phyloP scores from a whole-genome alignment of 768 basidiomycete species.

The Tulasnella sp. region DNA sequence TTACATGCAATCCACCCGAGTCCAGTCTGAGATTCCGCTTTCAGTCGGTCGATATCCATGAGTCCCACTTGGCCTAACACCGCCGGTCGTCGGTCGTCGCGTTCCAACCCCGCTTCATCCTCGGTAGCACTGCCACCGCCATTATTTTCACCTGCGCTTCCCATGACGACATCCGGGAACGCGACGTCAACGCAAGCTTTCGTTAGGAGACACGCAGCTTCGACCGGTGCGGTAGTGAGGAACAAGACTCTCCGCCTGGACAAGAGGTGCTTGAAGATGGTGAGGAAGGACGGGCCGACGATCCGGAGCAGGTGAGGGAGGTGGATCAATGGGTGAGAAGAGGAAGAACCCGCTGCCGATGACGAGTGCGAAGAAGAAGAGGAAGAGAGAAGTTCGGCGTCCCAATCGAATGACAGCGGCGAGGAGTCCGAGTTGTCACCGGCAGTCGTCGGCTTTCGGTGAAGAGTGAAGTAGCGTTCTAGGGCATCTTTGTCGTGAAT shows the following conservation, averaged over 20 bases:
- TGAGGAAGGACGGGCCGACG: constrained; percentile 66
- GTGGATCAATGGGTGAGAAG: constrained; percentile 47
- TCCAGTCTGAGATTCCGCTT: constrained; percentile 44
- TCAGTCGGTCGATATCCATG: constrained; percentile 53
- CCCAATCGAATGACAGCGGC: constrained; percentile 19
- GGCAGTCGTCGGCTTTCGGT: not conserved
- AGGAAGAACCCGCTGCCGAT: not conserved
- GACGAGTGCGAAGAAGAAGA: not conserved
- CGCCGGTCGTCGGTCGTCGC: constrained; percentile 20
- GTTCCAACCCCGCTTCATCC: not conserved
- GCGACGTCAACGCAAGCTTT: constrained; percentile 24
- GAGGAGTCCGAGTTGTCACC: constrained; percentile 20
- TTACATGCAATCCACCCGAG: constrained; percentile 75
- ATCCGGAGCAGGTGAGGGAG: constrained; percentile 66
- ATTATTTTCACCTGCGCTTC: constrained; percentile 7
- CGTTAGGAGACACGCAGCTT: constrained; percentile 62
- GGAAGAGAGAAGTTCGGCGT: constrained; percentile 6
- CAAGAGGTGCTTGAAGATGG: constrained; percentile 68
- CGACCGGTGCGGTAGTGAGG: constrained; percentile 68
- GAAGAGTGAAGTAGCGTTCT: constrained; percentile 30
- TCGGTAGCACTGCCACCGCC: constrained; percentile 10
- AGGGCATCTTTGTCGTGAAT: constrained; percentile 48
- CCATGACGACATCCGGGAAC: constrained; percentile 6
- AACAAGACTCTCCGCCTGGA: constrained; percentile 66
- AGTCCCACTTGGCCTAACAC: constrained; percentile 76